Conservation (phyloP, 1,284 basidiomycete species). For the Ustilago bromivora region DNA sequence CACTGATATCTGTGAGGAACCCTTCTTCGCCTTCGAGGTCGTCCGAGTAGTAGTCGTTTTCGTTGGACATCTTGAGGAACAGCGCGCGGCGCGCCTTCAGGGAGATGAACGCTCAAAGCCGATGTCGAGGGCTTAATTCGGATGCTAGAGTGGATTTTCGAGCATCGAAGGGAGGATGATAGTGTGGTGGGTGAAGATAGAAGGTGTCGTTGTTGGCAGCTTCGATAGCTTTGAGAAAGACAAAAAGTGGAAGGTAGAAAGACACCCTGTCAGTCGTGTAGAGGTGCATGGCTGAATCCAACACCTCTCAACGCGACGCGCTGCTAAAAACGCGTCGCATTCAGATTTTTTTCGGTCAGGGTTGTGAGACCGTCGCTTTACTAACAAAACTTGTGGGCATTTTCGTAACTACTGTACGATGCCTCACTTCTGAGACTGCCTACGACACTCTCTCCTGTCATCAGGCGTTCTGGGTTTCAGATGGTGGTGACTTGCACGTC, state of each 20-base stretch:
- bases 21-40: slow-evolving; percentile 55
- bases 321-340: slow-evolving; percentile 24
- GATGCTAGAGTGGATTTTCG: not conserved
- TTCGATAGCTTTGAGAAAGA: not conserved
- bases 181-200: not conserved
- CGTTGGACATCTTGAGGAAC: slow-evolving; percentile 28
- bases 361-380: not conserved
- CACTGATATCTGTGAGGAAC: slow-evolving; percentile 39
- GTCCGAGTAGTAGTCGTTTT: slow-evolving; percentile 53
- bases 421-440: not conserved
- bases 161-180: not conserved
- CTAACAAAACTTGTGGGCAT: too few species aligned
- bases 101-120: not conserved
- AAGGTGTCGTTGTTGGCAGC: not conserved
- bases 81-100: not conserved
- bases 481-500: not conserved
- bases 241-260: not conserved
- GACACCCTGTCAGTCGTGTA: not conserved
- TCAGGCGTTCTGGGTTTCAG: too few species aligned
- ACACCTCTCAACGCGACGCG: slow-evolving; percentile 52
- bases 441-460: too few species aligned
- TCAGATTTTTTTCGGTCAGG: not conserved
- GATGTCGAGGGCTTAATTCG: not conserved
- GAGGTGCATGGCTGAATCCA: slow-evolving; percentile 35
- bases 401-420: too few species aligned